Evolutionary conservation across 352 stramenopile genomes (phyloP).

Genomic region (Globisporangium cylindrosporum): DNA sequence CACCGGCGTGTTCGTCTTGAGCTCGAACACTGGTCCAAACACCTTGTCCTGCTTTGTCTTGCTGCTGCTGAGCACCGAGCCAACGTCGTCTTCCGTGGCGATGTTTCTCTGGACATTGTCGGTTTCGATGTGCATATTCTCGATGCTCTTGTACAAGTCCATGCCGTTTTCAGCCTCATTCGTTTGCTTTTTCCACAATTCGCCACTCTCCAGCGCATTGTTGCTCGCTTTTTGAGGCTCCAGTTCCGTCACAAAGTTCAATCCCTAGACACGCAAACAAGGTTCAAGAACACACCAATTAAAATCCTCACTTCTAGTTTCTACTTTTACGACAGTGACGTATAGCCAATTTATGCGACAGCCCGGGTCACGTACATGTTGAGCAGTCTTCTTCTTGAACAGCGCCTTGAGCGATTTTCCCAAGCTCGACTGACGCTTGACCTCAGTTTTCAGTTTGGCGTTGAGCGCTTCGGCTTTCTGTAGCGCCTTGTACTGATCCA

Average conservation of each 20-base stretch:
- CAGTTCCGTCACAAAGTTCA: slow-evolving; percentile 6
- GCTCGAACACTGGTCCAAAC: slow-evolving; percentile 16
- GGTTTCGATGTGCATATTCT: slow-evolving; percentile 14
- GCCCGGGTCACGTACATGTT: slow-evolving; percentile 7
- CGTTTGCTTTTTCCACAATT: background rate
- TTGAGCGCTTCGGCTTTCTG: slow-evolving; percentile 14
- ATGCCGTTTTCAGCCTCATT: background rate
- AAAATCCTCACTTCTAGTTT: background rate
- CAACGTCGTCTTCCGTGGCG: background rate
- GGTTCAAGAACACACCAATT: background rate
- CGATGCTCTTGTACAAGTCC: slow-evolving; percentile 13
- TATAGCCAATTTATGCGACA: background rate
- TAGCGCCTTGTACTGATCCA: slow-evolving; percentile 14
- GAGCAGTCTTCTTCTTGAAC: slow-evolving; percentile 15
- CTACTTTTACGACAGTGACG: background rate
- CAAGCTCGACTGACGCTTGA: slow-evolving; percentile 10
- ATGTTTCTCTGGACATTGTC: slow-evolving; percentile 12
- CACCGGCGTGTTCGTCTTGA: slow-evolving; percentile 17
- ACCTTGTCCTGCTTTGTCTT: slow-evolving; percentile 8
- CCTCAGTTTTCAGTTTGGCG: slow-evolving; percentile 9
- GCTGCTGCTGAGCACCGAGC: slow-evolving; percentile 12
- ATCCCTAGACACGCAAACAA: background rate
- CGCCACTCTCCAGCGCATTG: background rate
- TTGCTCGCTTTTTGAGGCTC: slow-evolving; percentile 1
- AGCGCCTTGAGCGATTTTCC: slow-evolving; percentile 10